phyloP scores from a whole-genome alignment of 371 early-diverging fungal species.

The Catenaria anguillulae region DNA sequence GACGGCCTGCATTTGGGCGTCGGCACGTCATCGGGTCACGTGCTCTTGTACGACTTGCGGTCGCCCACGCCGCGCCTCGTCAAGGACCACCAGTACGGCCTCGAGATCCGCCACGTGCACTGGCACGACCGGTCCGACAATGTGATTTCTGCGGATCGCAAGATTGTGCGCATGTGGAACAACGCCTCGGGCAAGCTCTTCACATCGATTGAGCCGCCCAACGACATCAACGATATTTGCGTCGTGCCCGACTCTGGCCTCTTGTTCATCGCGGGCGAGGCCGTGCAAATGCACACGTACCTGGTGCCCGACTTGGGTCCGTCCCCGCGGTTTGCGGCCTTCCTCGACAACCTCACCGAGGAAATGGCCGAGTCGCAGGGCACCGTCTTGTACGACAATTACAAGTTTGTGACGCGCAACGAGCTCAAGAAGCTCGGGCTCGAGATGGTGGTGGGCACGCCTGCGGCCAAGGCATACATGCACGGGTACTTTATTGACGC shows the following conservation, averaged over 20 bases:
- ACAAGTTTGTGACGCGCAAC: conserved; percentile 87
- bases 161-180: conserved; percentile 88
- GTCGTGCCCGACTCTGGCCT: conserved; percentile 74
- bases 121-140: conserved; percentile 65
- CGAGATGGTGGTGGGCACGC: conserved; percentile 85
- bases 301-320: conserved; percentile 87
- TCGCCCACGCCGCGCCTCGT: conserved; percentile 59
- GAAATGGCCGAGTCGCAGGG: conserved; percentile 89
- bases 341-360: conserved; percentile 94
- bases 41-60: conserved; percentile 88
- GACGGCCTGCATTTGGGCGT: conserved; percentile 83
- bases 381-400: conserved; percentile 77
- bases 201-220: conserved; percentile 77
- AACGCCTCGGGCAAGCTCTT: conserved; percentile 61
- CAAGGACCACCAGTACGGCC: conserved; percentile 94
- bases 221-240: conserved; percentile 86
- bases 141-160: conserved; percentile 75
- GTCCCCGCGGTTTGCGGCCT: conserved; percentile 91
- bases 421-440: conserved; percentile 75
- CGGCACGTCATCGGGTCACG: conserved; percentile 83
- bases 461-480: conserved; percentile 91
- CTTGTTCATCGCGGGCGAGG: conserved; percentile 87
- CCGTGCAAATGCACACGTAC: conserved; percentile 81
- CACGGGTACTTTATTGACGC: conserved; percentile 96
- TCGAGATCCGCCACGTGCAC: conserved; percentile 74